Evolutionary conservation across 164 flowering plant genomes (phyloP).

Genomic region (Chloranthus sessilifolius): DNA sequence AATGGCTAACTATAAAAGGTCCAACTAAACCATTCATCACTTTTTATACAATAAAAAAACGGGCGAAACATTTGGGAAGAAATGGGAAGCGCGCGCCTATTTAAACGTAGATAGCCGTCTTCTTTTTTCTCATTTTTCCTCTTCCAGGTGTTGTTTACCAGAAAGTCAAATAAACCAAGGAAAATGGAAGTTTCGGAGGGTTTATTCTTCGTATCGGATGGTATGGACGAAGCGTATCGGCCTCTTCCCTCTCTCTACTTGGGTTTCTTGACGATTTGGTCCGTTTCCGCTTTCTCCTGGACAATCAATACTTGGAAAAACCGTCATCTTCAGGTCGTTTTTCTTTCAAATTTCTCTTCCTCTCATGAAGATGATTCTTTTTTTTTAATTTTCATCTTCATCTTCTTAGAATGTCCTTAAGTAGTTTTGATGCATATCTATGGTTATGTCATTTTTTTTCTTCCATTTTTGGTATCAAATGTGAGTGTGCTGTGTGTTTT

Average conservation of each 20-base stretch:
- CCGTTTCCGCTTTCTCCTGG: constrained; percentile 64
- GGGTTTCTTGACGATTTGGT: constrained; percentile 57
- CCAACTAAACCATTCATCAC: too few species aligned
- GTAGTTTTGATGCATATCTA: background rate
- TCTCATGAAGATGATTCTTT: background rate
- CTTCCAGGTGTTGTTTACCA: too few species aligned
- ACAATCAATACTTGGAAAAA: constrained; percentile 59
- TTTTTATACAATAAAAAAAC: too few species aligned
- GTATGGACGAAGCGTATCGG: constrained; percentile 57
- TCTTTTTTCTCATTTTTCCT: too few species aligned
- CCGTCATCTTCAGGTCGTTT: constrained; percentile 71
- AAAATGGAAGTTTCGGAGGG: constrained; percentile 20
- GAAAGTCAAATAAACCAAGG: too few species aligned
- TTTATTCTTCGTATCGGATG: constrained; percentile 4
- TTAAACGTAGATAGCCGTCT: too few species aligned
- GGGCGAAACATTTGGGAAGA: too few species aligned
- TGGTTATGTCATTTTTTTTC: background rate
- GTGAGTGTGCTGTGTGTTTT: background rate
- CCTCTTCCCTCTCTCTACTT: constrained; percentile 70
- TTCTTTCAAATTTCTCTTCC: background rate
- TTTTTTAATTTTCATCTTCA: background rate
- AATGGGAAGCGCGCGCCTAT: too few species aligned
- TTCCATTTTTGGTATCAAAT: background rate
- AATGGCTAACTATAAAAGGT: too few species aligned
- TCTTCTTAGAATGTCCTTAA: background rate